Conservation (phyloP, 352 stramenopile species). For the Phytophthora macrochlamydospora region DNA sequence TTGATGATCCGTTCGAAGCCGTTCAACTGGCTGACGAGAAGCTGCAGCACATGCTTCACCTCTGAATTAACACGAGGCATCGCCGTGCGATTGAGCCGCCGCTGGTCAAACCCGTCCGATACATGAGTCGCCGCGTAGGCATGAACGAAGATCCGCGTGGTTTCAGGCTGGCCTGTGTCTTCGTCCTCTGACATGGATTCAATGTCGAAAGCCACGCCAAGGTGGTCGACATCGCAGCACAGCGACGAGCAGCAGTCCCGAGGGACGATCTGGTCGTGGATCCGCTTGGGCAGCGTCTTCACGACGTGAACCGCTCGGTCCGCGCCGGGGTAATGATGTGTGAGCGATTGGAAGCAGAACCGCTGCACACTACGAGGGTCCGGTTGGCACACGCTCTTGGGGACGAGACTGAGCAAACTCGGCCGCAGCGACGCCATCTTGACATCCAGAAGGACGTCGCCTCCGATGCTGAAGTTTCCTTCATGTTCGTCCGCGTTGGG, state of each 20-base stretch:
- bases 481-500: not conserved
- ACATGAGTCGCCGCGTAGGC: conserved; percentile 32
- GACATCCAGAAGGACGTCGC: not conserved
- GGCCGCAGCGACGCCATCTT: conserved; percentile 6
- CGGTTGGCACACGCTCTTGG: not conserved
- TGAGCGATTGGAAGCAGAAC: conserved; percentile 43
- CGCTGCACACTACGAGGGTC: not conserved
- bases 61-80: conserved; percentile 42
- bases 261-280: conserved; percentile 46
- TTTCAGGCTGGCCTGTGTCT: not conserved
- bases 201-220: conserved; percentile 48
- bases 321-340: conserved; percentile 35
- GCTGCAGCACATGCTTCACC: conserved; percentile 39
- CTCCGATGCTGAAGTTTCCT: not conserved
- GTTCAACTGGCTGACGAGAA: conserved; percentile 39
- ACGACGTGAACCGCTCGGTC: conserved; percentile 50
- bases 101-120: not conserved
- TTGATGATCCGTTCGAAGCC: conserved; percentile 52
- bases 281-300: conserved; percentile 54
- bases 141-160: conserved; percentile 19
- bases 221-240: conserved; percentile 46
- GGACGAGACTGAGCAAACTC: conserved; percentile 4
- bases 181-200: not conserved
- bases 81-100: too few relatives aligned
- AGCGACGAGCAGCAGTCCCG: conserved; percentile 34